Evolutionary conservation across 106 monocot genomes (phyloP), one percentile per base, ranked within the genome.

Genomic region (Alisma plantagoaquatica): DNA sequence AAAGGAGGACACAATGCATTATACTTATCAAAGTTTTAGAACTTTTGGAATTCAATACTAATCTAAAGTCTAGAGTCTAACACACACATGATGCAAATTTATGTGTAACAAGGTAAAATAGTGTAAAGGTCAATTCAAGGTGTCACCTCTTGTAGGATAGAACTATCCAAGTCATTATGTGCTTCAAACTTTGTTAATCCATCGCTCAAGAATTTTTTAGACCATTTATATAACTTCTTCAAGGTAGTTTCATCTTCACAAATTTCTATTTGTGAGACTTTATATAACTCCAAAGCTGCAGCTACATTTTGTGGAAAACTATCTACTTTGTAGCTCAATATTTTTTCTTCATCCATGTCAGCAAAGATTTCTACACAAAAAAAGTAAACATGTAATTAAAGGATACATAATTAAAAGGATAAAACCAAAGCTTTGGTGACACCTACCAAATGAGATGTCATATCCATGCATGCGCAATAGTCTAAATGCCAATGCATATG

Each of bases 401-500:
- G 5, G 23, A 28, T 17, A 27, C 11, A 28, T 22, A 32, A 65
- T 83, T 89, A 76, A 60, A 84, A 76, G 55, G 84, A 85, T 19
- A n/a, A n/a, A n/a, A n/a, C n/a, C n/a, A n/a, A n/a, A n/a, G n/a
- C n/a, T n/a, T n/a, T n/a, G n/a, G n/a, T n/a, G n/a, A n/a, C n/a
- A n/a, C n/a, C n/a, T n/a, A n/a, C n/a, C n/a, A n/a, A n/a, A n/a
- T n/a, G n/a, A n/a, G n/a, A 98, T 23, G 27, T 68, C 68, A 69
- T 85, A 98, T 60, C 89, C 96, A 64, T 98, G 63, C 75, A 85
- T 73, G 43, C 84, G 71, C 29, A 98, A 49, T 71, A 85, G 57
- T 29, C 96, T 73, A 75, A 98, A 98, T 53, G 96, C 85, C 70
- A 98, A 53, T 46, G 84, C 81, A 70, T 61, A 68, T 18, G 84